Conservation (phyloP, 179 eudicot genomes). For the Silene vulgaris region DNA sequence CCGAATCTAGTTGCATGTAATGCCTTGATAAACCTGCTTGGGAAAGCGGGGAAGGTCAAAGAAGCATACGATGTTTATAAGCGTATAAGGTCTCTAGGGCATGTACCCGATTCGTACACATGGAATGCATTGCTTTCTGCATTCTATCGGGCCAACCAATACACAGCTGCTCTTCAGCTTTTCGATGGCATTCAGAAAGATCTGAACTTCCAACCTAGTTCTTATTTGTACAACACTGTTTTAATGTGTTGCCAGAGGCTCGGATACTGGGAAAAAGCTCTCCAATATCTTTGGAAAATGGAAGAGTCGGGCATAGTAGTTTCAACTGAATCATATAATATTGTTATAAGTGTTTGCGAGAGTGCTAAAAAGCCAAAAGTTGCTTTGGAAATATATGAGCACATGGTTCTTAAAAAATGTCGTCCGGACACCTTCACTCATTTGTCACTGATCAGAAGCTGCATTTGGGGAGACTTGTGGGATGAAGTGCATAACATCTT, state of each 20-base stretch:
- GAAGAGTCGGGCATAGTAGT: slow-evolving; percentile 54
- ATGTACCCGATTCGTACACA: slow-evolving; percentile 71
- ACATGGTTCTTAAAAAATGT: slow-evolving; percentile 57
- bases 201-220: slow-evolving; percentile 29
- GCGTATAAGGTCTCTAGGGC: slow-evolving; percentile 46
- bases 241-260: slow-evolving; percentile 74
- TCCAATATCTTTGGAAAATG: slow-evolving; percentile 77
- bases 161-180: slow-evolving; percentile 59
- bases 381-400: slow-evolving; percentile 70
- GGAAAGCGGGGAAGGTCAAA: slow-evolving; percentile 58
- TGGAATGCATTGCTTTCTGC: slow-evolving; percentile 80
- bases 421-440: slow-evolving; percentile 68
- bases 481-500: slow-evolving; percentile 57
- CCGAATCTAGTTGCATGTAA: slow-evolving; percentile 71
- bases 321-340: slow-evolving; percentile 64
- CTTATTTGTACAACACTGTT: slow-evolving; percentile 61
- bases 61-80: slow-evolving; percentile 50
- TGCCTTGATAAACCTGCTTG: slow-evolving; percentile 70
- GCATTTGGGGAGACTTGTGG: slow-evolving; percentile 86
- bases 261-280: slow-evolving; percentile 62
- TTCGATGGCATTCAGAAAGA: slow-evolving; percentile 56
- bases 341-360: slow-evolving; percentile 83
- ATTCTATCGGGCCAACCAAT: slow-evolving; percentile 53
- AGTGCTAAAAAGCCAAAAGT: slow-evolving; percentile 69
- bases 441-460: slow-evolving; percentile 66